These are phyloP conservation scores for Fusarium siculi DNA, from an alignment of 2,329 filamentous ascomycete species.

Conservation along the genomic window DNA sequence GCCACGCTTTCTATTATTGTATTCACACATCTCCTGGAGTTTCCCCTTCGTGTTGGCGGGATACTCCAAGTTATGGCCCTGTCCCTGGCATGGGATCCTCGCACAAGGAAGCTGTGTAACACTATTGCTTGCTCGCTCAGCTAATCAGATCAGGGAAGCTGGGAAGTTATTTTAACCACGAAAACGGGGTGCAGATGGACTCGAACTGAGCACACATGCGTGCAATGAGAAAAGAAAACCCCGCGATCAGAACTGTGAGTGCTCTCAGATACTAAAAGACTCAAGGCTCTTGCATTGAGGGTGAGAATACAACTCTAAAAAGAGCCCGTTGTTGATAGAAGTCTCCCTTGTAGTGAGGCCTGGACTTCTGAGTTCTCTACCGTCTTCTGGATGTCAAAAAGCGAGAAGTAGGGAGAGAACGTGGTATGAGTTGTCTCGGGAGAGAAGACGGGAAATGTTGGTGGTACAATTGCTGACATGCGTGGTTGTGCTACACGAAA, in stretches of 20 bases:
- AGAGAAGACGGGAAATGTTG: neutral
- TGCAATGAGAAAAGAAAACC: neutral
- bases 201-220: neutral
- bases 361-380: accelerated
- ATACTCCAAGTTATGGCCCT: neutral
- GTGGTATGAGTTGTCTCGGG: neutral
- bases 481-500: neutral
- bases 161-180: neutral
- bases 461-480: slow-evolving; percentile 2
- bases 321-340: accelerated
- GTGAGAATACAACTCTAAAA: too few relatives aligned
- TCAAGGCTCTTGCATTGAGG: neutral
- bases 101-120: neutral
- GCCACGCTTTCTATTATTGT: neutral
- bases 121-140: neutral
- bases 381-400: accelerated
- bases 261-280: accelerated
- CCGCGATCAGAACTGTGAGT: neutral
- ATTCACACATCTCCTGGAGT: too few relatives aligned
- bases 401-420: neutral
- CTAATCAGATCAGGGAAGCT: neutral
- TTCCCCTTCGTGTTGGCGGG: neutral
- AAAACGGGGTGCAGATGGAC: neutral
- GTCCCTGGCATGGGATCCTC: slow-evolving; percentile 23
- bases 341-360: accelerated